phyloP scores from a whole-genome alignment of 2,329 filamentous ascomycete genomes.

The Lecanicillium sp. region DNA sequence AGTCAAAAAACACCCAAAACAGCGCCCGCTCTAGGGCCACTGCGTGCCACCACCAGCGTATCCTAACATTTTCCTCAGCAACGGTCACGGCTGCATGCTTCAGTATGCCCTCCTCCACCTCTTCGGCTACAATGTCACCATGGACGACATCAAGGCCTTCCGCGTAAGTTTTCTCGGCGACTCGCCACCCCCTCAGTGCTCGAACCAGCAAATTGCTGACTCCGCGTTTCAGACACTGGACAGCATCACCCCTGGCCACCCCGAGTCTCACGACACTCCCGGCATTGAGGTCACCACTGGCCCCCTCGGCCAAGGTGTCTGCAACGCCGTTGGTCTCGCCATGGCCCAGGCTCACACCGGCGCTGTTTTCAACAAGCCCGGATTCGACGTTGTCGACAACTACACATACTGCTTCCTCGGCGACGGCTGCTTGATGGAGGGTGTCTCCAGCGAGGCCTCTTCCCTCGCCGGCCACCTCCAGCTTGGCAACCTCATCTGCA shows the following conservation, averaged over 20 bases:
- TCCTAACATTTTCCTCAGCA: conserved; percentile 44
- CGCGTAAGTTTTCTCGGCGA: conserved; percentile 56
- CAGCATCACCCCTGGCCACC: conserved; percentile 88
- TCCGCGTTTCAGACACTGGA: conserved; percentile 36
- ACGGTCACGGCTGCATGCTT: conserved; percentile 99
- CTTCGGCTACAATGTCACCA: conserved; percentile 77
- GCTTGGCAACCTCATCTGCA: conserved; percentile 91
- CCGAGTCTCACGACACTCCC: conserved; percentile 92
- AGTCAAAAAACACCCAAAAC: conserved; percentile 43
- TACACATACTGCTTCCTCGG: conserved; percentile 96
- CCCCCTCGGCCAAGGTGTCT: conserved; percentile 93
- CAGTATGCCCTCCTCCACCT: conserved; percentile 98
- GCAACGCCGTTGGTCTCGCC: conserved; percentile 95
- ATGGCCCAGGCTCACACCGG: conserved; percentile 91
- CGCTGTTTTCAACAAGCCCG: conserved; percentile 93
- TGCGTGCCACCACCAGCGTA: conserved; percentile 5
- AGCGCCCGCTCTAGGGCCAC: not conserved
- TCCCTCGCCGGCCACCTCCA: conserved; percentile 93
- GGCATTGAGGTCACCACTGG: conserved; percentile 98
- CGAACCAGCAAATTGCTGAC: not conserved
- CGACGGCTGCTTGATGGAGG: conserved; percentile 98
- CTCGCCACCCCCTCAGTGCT: conserved; percentile 3
- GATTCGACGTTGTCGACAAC: conserved; percentile 87
- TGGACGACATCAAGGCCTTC: conserved; percentile 95
- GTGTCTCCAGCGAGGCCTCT: conserved; percentile 86